Evolutionary conservation across 805 yeast species (phyloP).

Genomic region (Candida alai): DNA sequence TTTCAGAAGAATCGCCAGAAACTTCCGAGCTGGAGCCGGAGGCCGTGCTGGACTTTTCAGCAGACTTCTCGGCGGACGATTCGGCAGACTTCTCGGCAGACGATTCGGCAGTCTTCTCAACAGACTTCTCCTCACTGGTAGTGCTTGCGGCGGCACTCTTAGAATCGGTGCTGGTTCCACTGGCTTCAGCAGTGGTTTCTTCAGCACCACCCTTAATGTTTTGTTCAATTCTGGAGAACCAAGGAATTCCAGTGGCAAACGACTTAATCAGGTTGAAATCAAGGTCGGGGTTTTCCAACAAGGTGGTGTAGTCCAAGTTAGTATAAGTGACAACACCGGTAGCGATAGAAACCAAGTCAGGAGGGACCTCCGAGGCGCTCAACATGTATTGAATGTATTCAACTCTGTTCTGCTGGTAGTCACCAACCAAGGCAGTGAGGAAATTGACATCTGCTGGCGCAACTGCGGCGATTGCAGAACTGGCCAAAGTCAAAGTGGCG

Average conservation of each 20-base stretch:
- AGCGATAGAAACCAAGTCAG: slow-evolving; percentile 26
- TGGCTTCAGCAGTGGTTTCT: slow-evolving; percentile 10
- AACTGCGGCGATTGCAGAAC: no score
- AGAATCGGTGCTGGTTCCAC: not conserved
- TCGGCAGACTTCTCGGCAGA: no score
- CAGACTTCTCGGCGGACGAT: no score
- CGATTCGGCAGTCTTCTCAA: no score
- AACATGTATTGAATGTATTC: slow-evolving; percentile 24
- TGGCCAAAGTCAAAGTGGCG: no score
- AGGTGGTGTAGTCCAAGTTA: slow-evolving; percentile 37
- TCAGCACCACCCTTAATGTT: slow-evolving; percentile 14
- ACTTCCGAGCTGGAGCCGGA: no score
- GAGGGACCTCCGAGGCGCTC: slow-evolving; percentile 27
- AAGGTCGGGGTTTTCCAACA: slow-evolving; percentile 23
- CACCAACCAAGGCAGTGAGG: slow-evolving; percentile 35
- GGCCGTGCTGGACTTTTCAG: no score
- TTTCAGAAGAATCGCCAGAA: no score
- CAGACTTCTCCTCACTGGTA: no score
- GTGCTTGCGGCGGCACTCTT: not conserved
- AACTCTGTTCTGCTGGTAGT: slow-evolving; percentile 21
- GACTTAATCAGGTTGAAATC: no score
- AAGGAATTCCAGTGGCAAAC: slow-evolving; percentile 36
- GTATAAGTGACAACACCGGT: slow-evolving; percentile 25
- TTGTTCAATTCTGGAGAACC: slow-evolving; percentile 30
- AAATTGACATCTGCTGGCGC: slow-evolving; percentile 26